Evolutionary conservation across 257 asterid genomes (phyloP).

Genomic region (Solanum medicagineum): DNA sequence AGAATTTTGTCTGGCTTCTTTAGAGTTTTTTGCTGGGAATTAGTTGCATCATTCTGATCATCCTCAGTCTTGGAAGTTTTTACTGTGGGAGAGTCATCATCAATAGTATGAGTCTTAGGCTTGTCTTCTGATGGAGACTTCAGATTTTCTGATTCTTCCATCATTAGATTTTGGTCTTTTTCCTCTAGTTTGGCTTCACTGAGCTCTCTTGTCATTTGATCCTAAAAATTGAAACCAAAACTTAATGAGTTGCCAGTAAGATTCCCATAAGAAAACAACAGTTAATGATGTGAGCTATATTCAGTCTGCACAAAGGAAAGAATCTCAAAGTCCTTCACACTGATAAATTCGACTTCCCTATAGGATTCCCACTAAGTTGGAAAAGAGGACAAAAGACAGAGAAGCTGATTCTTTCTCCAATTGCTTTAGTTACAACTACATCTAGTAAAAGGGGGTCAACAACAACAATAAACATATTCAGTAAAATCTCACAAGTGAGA

Average conservation of each 20-base stretch:
- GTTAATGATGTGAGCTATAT: neutral
- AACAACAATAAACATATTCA: no score
- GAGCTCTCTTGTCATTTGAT: slow-evolving; percentile 16
- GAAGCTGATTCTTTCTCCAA: neutral
- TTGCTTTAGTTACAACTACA: neutral
- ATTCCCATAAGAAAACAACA: neutral
- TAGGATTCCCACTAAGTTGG: neutral
- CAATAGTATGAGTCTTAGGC: slow-evolving; percentile 10
- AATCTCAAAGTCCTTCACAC: neutral
- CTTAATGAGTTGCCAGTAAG: neutral
- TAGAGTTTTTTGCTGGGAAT: slow-evolving; percentile 37
- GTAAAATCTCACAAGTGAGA: no score
- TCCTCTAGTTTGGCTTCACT: slow-evolving; percentile 11
- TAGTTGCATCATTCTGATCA: slow-evolving; percentile 25
- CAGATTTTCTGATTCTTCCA: slow-evolving; percentile 20
- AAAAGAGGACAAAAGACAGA: neutral
- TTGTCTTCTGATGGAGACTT: slow-evolving; percentile 13
- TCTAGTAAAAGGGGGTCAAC: neutral
- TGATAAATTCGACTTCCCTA: neutral
- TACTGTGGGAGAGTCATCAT: slow-evolving; percentile 23
- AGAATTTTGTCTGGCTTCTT: slow-evolving; percentile 83
- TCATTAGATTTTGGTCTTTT: slow-evolving; percentile 9
- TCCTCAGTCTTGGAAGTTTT: slow-evolving; percentile 21
- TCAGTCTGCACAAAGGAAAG: neutral
- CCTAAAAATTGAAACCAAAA: slow-evolving; percentile 22